Percentiles rank a stretch among this genome's conserved stretches.
These are phyloP conservation scores for Aspergillus incahuasiensis DNA, from an alignment of 495 filamentous ascomycete genomes.

Conservation along the genomic window DNA sequence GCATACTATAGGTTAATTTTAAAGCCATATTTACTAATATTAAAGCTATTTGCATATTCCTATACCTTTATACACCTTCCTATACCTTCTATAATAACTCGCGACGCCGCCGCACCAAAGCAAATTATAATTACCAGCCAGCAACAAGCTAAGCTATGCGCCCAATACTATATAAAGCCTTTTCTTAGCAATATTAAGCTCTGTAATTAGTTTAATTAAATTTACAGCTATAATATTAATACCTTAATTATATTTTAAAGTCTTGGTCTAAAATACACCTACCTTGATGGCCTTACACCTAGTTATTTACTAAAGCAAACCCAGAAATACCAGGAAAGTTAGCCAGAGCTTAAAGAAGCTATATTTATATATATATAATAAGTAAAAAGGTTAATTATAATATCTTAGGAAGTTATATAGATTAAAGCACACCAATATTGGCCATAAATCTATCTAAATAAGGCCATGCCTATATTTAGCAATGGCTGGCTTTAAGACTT, in stretches of 20 bases:
- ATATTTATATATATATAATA: background rate
- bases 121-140: background rate
- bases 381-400: background rate
- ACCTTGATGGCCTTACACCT: background rate
- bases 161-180: background rate
- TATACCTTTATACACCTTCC: too few relatives aligned
- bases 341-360: conserved; percentile 2
- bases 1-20: too few relatives aligned
- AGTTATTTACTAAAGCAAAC: background rate
- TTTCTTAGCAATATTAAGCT: background rate
- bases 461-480: conserved; percentile 5
- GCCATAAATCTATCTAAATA: background rate
- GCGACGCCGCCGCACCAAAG: too few relatives aligned
- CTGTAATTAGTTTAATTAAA: background rate
- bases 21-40: too few relatives aligned
- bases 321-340: background rate
- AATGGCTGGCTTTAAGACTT: conserved; percentile 8
- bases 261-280: background rate
- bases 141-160: conserved; percentile 1
- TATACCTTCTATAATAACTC: background rate
- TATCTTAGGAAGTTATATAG: background rate
- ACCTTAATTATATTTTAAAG: background rate
- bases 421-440: conserved; percentile 2
- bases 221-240: background rate
- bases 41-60: background rate